Base-by-base conservation (phyloP, 768 basidiomycete species). In the Lentinula sp. region DNA sequence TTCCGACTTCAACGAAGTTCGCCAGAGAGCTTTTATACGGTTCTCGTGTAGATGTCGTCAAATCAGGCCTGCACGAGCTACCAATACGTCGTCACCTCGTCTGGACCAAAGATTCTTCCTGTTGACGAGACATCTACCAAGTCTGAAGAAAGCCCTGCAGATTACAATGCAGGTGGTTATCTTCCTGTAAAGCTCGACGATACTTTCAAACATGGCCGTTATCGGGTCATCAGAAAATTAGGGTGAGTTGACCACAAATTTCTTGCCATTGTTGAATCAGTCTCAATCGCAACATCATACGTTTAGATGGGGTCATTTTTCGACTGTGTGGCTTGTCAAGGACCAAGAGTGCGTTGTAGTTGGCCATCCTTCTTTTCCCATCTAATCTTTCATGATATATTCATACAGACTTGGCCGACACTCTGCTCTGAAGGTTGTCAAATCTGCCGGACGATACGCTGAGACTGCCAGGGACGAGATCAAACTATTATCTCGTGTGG, bases 381-480 rank as follows among this genome's bases (percentile, higher is more conserved):
- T 71, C 62, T 37, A 50, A 63, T 64, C 41, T 41, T 28, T 23
- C 3, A 28, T 28, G 28, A 28, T 28, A 28, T 28, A n/a, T 20
- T 55, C 7, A 18, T 13, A 33, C 66, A 95, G 93, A 6, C 78
- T 81, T 46, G 80, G 82, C 36, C 79, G 83, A 45, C 94, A 95
- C 73, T 93, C 93, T 49, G 94, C 94, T 15, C 84, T 97, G 70
- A 97, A 97, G 73, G 88, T 97, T 60, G 92, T 95, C 74, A 96
- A 96, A 76, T 96, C 95, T 33, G 95, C 94, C 20, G 85, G 87
- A 23, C 88, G 95, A 65, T 98, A 98, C 75, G 92, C 94, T 62
- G 95, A 98, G 72, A 98, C 96, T 4, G 96, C 96, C 33, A 84
- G 90, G 55, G 96, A 98, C 72, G 96, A 98, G 76, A 98, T 98